A percentile compares a stretch with the other conserved stretches of the same genome.
phyloP scores from a whole-genome alignment of 2,329 filamentous ascomycete genomes.

The Aureobasidium uvarum region DNA sequence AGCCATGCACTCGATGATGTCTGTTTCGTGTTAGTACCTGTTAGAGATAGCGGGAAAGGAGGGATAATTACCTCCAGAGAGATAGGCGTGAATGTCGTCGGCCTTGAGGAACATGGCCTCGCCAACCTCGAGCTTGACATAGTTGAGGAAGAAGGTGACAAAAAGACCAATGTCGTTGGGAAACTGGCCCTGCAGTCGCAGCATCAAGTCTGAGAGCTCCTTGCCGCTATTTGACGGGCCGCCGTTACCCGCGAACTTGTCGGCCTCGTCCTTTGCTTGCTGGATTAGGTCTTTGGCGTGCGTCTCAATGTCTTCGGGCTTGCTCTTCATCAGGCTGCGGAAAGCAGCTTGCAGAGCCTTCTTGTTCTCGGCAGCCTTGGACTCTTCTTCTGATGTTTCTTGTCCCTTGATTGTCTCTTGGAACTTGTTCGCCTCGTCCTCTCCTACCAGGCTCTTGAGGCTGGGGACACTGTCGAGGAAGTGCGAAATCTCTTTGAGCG shows the following conservation, averaged over 20 bases:
- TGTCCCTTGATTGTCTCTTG: constrained; percentile 53
- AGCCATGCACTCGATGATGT: constrained; percentile 99
- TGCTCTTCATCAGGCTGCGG: constrained; percentile 74
- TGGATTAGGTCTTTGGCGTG: constrained; percentile 68
- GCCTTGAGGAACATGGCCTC: constrained; percentile 96
- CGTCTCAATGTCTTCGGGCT: constrained; percentile 61
- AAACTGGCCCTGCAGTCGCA: constrained; percentile 77
- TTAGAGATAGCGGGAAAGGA: neutral
- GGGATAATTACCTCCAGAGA: constrained; percentile 58
- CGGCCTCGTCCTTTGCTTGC: constrained; percentile 65
- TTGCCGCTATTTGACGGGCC: constrained; percentile 65
- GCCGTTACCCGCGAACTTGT: constrained; percentile 71
- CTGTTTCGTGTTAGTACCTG: constrained; percentile 40
- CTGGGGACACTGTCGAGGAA: constrained; percentile 67
- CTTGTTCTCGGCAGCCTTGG: constrained; percentile 62
- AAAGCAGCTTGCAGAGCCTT: constrained; percentile 73
- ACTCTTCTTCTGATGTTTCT: constrained; percentile 49
- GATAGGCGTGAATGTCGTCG: constrained; percentile 95
- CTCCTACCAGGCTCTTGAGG: constrained; percentile 49
- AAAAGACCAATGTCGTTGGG: constrained; percentile 89
- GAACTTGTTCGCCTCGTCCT: constrained; percentile 49
- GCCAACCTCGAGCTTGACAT: constrained; percentile 79
- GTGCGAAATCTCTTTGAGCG: constrained; percentile 78
- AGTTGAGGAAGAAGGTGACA: constrained; percentile 96
- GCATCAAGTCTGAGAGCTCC: constrained; percentile 72